Base-by-base conservation (phyloP, 306 rosid genomes). In the Adenanthera pavonina region DNA sequence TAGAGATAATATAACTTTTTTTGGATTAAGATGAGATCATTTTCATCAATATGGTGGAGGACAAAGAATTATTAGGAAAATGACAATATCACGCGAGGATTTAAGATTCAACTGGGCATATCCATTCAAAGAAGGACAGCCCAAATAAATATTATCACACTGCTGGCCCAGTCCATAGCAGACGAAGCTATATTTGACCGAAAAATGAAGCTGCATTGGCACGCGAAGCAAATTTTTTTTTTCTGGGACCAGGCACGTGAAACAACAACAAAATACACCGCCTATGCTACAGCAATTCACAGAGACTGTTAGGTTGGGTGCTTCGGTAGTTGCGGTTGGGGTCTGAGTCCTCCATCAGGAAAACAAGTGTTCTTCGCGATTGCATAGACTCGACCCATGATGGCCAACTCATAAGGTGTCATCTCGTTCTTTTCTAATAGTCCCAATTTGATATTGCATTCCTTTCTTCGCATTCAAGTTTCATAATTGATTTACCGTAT, bases 351-450 rank as follows among this genome's bases (percentile, higher is more conserved):
- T 70, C 40, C 17, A 25, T 47, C 9, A 7, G 16, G 16, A 47
- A 20, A 69, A 25, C 0, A 70, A 9, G 5, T 2, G 16, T 13
- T 19, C 11, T 19, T 20, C 6, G 20, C 47, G 20, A 70, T 70
- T 6, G 6, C 16, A 15, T 35, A 33, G 75, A 16, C 40, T 70
- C 34, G 33, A 46, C n/a, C 19, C 25, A 30, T 44, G 3, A 59
- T 80, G 71, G 2, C 9, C 10, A 43, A 69, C 77, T 49, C 77
- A 35, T 80, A 59, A 83, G 49, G 83, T 53, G 20, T 60, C 14
- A 38, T 40, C 40, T 15, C 16, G 7, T 25, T 2, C 34, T 16
- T 72, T 46, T 62, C 80, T 40, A 59, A 60, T 40, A 60, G 19
- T 51, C 62, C 48, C 77, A 17, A 20, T 76, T 71, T 53, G 19